Conservation (phyloP, 495 filamentous ascomycete species). For the Penicillium mononematosum region DNA sequence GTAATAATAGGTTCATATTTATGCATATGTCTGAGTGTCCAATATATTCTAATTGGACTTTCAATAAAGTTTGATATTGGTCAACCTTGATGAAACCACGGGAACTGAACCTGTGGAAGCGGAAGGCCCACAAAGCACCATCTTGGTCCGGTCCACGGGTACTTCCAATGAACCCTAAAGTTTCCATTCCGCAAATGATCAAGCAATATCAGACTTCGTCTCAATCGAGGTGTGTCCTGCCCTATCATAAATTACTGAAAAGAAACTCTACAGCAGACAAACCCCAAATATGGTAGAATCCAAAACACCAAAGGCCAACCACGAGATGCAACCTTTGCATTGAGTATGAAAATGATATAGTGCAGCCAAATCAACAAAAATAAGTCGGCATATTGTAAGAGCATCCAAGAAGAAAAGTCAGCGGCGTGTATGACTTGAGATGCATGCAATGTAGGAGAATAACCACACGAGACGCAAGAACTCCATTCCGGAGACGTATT, state of each 20-base stretch:
- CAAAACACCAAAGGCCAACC: slow-evolving; percentile 10
- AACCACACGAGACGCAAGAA: neutral
- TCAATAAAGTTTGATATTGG: neutral
- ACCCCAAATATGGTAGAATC: neutral
- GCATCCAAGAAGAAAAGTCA: neutral
- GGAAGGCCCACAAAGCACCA: neutral
- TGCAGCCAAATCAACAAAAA: neutral
- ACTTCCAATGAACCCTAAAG: neutral
- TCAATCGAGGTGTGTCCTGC: neutral
- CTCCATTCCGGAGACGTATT: neutral
- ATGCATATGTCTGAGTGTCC: neutral
- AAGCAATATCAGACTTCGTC: neutral
- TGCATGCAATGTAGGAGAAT: slow-evolving; percentile 1
- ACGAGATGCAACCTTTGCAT: slow-evolving; percentile 10
- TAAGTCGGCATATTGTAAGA: neutral
- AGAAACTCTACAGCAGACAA: neutral
- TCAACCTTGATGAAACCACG: neutral
- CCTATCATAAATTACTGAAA: neutral
- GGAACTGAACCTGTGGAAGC: neutral
- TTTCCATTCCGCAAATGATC: neutral
- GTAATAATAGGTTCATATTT: neutral
- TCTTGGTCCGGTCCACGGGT: neutral
- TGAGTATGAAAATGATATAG: neutral
- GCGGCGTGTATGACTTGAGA: neutral
- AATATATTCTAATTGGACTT: neutral